Evolutionary conservation across 352 stramenopile species (phyloP), one percentile per base, ranked within the genome.

Genomic region (Phytopythium montanum): DNA sequence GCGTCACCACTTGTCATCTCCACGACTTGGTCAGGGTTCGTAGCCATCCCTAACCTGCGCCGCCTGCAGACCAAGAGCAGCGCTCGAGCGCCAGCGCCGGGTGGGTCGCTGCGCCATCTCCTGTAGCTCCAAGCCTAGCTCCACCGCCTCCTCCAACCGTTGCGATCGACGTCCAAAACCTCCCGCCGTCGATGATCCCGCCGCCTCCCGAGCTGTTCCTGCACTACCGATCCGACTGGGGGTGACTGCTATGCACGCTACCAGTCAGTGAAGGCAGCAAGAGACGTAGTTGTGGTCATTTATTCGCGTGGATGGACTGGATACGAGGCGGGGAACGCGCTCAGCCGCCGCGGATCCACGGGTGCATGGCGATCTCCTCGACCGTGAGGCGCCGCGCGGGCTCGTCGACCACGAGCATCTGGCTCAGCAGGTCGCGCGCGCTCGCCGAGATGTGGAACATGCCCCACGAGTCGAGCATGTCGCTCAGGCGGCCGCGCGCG

Each of bases 391-490:
- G 81, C 39, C 68, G 71, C 38, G 79, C 68, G 34, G 85, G 85
- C 53, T 94, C 80, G 56, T 92, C 79, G n/a, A 94, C 85, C 29
- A 94, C 72, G 45, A 94, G 79, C 79, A 94, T 89, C 64, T 83
- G 75, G 45, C 72, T 79, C 59, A 94, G 63, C 48, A 94, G 67
- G 53, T 94, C 83, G 54, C 85, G 82, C 23, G 90, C 85, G 41
- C 76, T 81, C 31, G 69, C 50, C 6, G 80, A 91, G 23, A 94
- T 72, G 65, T 92, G 82, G 64, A 81, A 75, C 82, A 94, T 92
- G 13, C 85, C 85, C 85, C 85, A 94, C 25, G 82, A 92, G 66
- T 92, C 85, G 55, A 94, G 77, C 85, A 94, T 94, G 39, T 94
- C 85, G 66, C 73, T 78, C 73, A 94, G 68, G 45, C 84, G 75